Conservation (phyloP, 1,284 basidiomycete genomes). For the Leccinum brunneo-olivaceum region DNA sequence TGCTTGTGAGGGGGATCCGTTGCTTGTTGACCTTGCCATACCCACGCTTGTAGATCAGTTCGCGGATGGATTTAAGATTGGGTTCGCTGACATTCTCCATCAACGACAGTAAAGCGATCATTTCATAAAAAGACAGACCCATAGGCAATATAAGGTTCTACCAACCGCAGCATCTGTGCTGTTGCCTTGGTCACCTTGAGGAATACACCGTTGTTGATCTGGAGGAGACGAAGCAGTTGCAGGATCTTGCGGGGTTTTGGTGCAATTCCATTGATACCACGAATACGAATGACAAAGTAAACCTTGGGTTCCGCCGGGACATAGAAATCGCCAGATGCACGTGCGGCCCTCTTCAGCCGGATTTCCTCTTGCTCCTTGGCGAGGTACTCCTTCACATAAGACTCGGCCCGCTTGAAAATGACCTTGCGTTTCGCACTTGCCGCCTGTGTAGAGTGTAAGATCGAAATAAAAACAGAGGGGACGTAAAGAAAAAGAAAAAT, state of each 20-base stretch:
- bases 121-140: slow-evolving; percentile 50
- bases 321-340: slow-evolving; percentile 93
- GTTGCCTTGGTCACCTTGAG: slow-evolving; percentile 97
- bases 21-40: slow-evolving; percentile 99
- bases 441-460: slow-evolving; percentile 47
- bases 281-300: slow-evolving; percentile 96
- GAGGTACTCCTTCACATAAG: slow-evolving; percentile 97
- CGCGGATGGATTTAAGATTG: slow-evolving; percentile 94
- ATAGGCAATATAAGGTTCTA: slow-evolving; percentile 96
- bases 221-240: slow-evolving; percentile 95
- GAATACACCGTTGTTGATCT: slow-evolving; percentile 99
- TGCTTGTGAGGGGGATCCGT: slow-evolving; percentile 93
- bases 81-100: slow-evolving; percentile 57
- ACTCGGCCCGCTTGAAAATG: slow-evolving; percentile 99
- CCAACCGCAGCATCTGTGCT: slow-evolving; percentile 94
- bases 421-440: slow-evolving; percentile 90
- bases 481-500: slow-evolving; percentile 14
- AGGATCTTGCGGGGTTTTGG: slow-evolving; percentile 99
- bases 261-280: slow-evolving; percentile 99
- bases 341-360: slow-evolving; percentile 89
- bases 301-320: slow-evolving; percentile 96
- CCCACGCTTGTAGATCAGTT: slow-evolving; percentile 99
- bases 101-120: slow-evolving; percentile 1
- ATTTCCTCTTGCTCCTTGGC: slow-evolving; percentile 94
- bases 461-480: background rate